Conservation (phyloP, 495 filamentous ascomycete species). For the Tricharina praecox region DNA sequence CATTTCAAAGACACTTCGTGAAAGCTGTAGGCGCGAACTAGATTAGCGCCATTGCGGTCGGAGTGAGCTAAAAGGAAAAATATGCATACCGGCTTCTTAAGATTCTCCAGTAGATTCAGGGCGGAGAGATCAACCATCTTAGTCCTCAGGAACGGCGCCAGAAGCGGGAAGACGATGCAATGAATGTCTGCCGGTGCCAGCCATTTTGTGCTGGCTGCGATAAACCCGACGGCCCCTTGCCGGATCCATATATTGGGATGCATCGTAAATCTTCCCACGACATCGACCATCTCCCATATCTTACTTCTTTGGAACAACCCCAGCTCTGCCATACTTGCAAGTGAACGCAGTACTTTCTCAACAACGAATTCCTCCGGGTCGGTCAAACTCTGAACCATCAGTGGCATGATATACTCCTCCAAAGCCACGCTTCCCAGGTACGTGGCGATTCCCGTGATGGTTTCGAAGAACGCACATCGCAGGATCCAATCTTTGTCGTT, state of each 20-base stretch:
- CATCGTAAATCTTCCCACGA: conserved; percentile 35
- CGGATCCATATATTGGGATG: conserved; percentile 94
- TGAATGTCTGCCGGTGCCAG: conserved; percentile 67
- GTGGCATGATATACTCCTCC: conserved; percentile 87
- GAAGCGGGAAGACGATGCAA: conserved; percentile 62
- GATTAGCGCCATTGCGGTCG: conserved; percentile 28
- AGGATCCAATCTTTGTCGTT: conserved; percentile 95
- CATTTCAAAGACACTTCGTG: conserved; percentile 63
- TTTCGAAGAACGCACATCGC: conserved; percentile 91
- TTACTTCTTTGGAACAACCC: conserved; percentile 73
- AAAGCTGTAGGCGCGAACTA: conserved; percentile 18
- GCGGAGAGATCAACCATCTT: conserved; percentile 48
- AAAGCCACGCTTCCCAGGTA: conserved; percentile 75
- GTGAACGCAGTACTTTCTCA: conserved; percentile 69
- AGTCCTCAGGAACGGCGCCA: conserved; percentile 67
- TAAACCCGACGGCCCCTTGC: conserved; percentile 49
- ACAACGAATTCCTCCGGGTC: conserved; percentile 93
- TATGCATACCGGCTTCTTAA: conserved; percentile 52
- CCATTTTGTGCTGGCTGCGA: conserved; percentile 57
- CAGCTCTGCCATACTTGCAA: conserved; percentile 76
- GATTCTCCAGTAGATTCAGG: conserved; percentile 54
- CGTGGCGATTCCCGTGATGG: conserved; percentile 79
- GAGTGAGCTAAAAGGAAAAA: background rate
- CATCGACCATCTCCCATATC: conserved; percentile 68
- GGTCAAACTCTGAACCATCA: conserved; percentile 93